Conservation (phyloP, 2,329 filamentous ascomycete species). For the Apiospora sp. region DNA sequence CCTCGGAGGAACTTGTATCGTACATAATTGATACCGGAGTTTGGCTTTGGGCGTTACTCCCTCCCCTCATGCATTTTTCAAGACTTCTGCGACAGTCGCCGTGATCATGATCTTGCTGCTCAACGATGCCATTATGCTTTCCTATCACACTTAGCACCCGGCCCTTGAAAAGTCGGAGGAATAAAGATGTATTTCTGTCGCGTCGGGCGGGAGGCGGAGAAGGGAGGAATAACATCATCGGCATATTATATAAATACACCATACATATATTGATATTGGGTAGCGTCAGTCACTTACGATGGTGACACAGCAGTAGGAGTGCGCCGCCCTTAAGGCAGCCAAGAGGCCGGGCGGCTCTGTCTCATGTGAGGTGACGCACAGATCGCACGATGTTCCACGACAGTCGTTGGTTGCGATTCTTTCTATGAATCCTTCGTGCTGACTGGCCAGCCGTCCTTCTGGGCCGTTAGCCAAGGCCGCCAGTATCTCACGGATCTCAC, state of each 20-base stretch:
- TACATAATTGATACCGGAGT: slow-evolving; percentile 19
- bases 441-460: not conserved
- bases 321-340: not conserved
- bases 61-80: not conserved
- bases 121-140: not conserved
- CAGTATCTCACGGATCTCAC: not conserved
- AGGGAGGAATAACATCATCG: not conserved
- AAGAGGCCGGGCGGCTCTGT: slow-evolving; percentile 1
- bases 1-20: slow-evolving; percentile 14
- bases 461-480: not conserved
- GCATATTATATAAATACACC: not conserved
- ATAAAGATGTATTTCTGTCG: not conserved
- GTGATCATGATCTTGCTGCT: not conserved
- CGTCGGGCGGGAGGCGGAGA: not conserved
- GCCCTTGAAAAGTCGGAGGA: not conserved
- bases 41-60: slow-evolving; percentile 11
- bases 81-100: not conserved
- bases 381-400: slow-evolving; percentile 15
- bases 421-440: not conserved
- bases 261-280: not conserved
- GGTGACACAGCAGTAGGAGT: slow-evolving; percentile 1
- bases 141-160: not conserved
- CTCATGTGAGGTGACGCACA: slow-evolving; percentile 17
- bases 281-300: not conserved
- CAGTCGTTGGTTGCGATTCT: not conserved